These are phyloP conservation scores for Quercus agrifolia DNA, from an alignment of 306 rosid genomes.

Conservation along the genomic window DNA sequence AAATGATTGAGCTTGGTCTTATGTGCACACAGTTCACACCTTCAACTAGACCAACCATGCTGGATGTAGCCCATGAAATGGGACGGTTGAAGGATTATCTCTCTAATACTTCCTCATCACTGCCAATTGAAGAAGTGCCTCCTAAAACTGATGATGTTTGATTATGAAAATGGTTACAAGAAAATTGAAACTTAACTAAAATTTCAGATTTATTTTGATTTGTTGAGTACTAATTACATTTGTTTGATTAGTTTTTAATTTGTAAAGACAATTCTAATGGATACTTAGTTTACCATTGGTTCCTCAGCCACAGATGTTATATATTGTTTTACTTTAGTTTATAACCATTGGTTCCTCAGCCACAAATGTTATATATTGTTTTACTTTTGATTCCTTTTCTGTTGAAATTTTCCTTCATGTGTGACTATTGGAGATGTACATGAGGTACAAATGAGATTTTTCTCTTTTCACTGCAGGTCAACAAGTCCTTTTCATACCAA, in stretches of 20 bases:
- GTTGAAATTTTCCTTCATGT: not conserved
- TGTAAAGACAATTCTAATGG: not conserved
- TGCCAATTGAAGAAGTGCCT: conserved; percentile 24
- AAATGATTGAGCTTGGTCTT: conserved; percentile 75
- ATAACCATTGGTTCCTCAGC: too few species aligned
- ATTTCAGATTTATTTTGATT: not conserved
- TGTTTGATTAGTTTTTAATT: not conserved
- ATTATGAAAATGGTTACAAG: conserved; percentile 11
- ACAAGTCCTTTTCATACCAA: not conserved
- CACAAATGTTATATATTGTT: too few species aligned
- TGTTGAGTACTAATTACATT: not conserved
- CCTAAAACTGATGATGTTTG: conserved; percentile 6
- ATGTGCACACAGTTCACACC: conserved; percentile 74
- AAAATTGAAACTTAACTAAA: not conserved
- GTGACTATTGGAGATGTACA: not conserved
- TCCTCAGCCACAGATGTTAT: too few species aligned
- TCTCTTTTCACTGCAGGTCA: not conserved
- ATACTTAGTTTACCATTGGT: not conserved
- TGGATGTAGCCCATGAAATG: conserved; percentile 72
- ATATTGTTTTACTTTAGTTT: too few species aligned
- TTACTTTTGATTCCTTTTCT: not conserved
- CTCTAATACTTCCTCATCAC: conserved; percentile 36
- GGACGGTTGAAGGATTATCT: conserved; percentile 68
- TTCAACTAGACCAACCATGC: conserved; percentile 79
- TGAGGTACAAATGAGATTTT: not conserved